Conservation (phyloP, 257 asterid species). For the Gentiana macrophylla region DNA sequence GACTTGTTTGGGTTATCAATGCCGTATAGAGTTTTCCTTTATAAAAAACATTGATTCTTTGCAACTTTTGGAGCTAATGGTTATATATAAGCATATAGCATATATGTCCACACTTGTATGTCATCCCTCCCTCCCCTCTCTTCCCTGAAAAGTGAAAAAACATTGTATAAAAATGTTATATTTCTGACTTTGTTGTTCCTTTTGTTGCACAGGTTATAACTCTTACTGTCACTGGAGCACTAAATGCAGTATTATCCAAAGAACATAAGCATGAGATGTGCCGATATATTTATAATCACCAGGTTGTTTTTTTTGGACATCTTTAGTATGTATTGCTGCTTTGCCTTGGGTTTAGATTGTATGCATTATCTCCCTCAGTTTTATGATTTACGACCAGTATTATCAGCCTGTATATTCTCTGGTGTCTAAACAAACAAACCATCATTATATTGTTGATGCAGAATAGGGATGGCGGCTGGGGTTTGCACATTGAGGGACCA, state of each 20-base stretch:
- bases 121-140: too few relatives aligned
- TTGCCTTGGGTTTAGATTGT: background rate
- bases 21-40: too few relatives aligned
- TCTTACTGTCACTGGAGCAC: slow-evolving; percentile 74
- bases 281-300: slow-evolving; percentile 97
- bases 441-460: slow-evolving; percentile 26
- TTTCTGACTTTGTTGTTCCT: slow-evolving; percentile 3
- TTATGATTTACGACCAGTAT: slow-evolving; percentile 1
- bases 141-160: too few relatives aligned
- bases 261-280: slow-evolving; percentile 87
- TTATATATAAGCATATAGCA: too few relatives aligned
- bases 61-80: too few relatives aligned
- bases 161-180: too few relatives aligned
- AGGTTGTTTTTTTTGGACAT: slow-evolving; percentile 33
- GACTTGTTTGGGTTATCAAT: too few relatives aligned
- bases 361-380: background rate
- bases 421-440: slow-evolving; percentile 9
- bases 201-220: slow-evolving; percentile 54
- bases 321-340: background rate
- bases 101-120: too few relatives aligned
- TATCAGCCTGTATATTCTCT: slow-evolving; percentile 1
- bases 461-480: slow-evolving; percentile 99
- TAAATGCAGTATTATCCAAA: slow-evolving; percentile 66
- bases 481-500: slow-evolving; percentile 97
- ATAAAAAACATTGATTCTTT: too few relatives aligned